A percentile compares a stretch with the other conserved stretches of the same genome.
Evolutionary conservation across 192 early-diverging fungal species (phyloP).

Genomic region (Kappamyces sp.): DNA sequence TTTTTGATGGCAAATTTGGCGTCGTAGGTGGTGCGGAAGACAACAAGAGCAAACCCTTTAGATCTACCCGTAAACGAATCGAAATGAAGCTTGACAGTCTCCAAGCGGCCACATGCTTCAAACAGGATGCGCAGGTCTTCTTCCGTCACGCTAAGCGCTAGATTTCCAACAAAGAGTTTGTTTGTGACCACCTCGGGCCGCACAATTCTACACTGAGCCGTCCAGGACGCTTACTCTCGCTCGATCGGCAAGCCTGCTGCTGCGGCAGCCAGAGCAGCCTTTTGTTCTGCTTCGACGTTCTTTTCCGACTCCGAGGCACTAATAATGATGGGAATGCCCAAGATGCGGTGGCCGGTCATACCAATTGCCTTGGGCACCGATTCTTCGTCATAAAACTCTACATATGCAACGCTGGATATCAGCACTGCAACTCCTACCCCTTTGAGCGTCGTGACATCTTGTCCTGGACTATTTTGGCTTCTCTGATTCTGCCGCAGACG

Average conservation of each 20-base stretch:
- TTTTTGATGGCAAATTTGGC: conserved; percentile 74
- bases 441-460: conserved; percentile 62
- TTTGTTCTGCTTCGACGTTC: conserved; percentile 61
- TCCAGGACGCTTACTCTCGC: background rate
- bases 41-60: conserved; percentile 73
- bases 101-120: conserved; percentile 78
- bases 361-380: conserved; percentile 79
- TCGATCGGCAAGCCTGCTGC: background rate
- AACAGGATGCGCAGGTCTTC: conserved; percentile 75
- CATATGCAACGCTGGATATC: conserved; percentile 79
- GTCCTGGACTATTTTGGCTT: conserved; percentile 77
- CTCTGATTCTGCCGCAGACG: conserved; percentile 70
- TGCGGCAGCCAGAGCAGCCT: conserved; percentile 19
- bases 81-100: conserved; percentile 74
- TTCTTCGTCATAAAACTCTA: conserved; percentile 87
- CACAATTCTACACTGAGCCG: conserved; percentile 7
- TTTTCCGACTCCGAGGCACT: conserved; percentile 90
- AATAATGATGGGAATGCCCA: conserved; percentile 91
- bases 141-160: conserved; percentile 44
- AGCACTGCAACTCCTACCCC: conserved; percentile 50
- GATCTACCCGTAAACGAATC: conserved; percentile 68
- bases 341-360: conserved; percentile 77
- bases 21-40: conserved; percentile 59
- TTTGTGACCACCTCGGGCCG: conserved; percentile 6
- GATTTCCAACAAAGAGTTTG: conserved; percentile 40